Evolutionary conservation across 768 basidiomycete genomes (phyloP), one percentile per base, ranked within the genome.

Genomic region (Pisolithus microcarpus): DNA sequence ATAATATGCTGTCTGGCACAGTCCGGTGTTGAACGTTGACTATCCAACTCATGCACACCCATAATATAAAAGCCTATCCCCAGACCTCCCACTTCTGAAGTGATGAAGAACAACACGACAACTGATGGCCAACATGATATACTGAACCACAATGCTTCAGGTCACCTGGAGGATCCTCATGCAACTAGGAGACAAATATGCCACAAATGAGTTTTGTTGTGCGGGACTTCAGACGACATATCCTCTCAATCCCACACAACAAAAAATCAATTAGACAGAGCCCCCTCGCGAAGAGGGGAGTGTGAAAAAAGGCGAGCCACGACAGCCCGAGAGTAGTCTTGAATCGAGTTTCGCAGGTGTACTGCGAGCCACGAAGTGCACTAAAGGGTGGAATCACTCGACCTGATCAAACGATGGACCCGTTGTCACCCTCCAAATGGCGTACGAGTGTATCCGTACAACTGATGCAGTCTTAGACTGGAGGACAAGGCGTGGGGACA

Each of bases 281-380:
- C 30, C 30, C 30, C 38, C 38, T 39, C 51, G n/a, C 53, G 28
- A 54, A 54, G 51, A 45, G 52, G 31, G 31, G 36, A 42, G 36
- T 38, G 21, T 47, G 21, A 7, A 46, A 50, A 46, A 48, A 46
- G n/a, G 16, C n/a, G 11, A n/a, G 3, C 38, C 38, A 40, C 18
- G 39, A 40, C 54, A 53, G 53, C 44, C 50, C 48, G 34, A 58
- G 57, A 58, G 55, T 58, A 61, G 55, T 56, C 59, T n/a, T 57
- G 59, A 58, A 55, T 61, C 55, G 52, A 61, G 58, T 61, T 61
- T 38, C 53, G 21, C 43, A 49, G 36, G 43, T 30, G 39, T n/a
- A 28, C 40, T 7, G 38, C 45, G 57, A 39, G 50, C 57, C 53
- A 48, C 55, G 53, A 61, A 61, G 57, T 55, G 58, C 44, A 61